Evolutionary conservation across 257 asterid species (phyloP).

Genomic region (Avicennia marina): DNA sequence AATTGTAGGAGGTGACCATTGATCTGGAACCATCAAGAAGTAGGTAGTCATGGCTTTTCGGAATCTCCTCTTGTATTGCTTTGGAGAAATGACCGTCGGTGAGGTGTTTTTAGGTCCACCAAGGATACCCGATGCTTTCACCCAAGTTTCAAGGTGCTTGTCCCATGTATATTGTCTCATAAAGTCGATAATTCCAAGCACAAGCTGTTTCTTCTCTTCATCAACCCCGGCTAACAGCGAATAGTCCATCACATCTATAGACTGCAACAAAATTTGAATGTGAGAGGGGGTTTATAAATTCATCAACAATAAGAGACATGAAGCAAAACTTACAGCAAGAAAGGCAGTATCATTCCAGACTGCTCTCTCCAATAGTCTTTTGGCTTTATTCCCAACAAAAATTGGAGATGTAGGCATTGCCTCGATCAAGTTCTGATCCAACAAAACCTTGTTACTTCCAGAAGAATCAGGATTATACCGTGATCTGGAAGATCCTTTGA

Average conservation of each 20-base stretch:
- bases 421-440: slow-evolving; percentile 96
- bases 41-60: slow-evolving; percentile 93
- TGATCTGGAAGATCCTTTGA: slow-evolving; percentile 93
- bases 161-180: slow-evolving; percentile 99
- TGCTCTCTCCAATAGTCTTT: slow-evolving; percentile 79
- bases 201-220: slow-evolving; percentile 90
- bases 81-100: slow-evolving; percentile 90
- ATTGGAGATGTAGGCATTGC: slow-evolving; percentile 98
- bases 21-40: slow-evolving; percentile 93
- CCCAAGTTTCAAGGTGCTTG: slow-evolving; percentile 97
- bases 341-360: slow-evolving; percentile 98
- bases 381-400: slow-evolving; percentile 90
- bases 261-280: slow-evolving; percentile 42
- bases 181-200: slow-evolving; percentile 91
- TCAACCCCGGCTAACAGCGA: slow-evolving; percentile 89
- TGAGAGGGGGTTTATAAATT: background rate
- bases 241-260: slow-evolving; percentile 90
- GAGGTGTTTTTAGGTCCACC: slow-evolving; percentile 83
- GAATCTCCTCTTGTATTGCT: slow-evolving; percentile 91
- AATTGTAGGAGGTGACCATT: slow-evolving; percentile 74
- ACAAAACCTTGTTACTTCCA: slow-evolving; percentile 82
- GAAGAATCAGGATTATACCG: slow-evolving; percentile 85
- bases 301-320: background rate
- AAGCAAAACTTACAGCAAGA: slow-evolving; percentile 69
- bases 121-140: slow-evolving; percentile 87